A percentile compares a stretch with the other conserved stretches of the same genome.
phyloP scores from a whole-genome alignment of 2,329 filamentous ascomycete genomes.

The Pestalotiopsis sp. region DNA sequence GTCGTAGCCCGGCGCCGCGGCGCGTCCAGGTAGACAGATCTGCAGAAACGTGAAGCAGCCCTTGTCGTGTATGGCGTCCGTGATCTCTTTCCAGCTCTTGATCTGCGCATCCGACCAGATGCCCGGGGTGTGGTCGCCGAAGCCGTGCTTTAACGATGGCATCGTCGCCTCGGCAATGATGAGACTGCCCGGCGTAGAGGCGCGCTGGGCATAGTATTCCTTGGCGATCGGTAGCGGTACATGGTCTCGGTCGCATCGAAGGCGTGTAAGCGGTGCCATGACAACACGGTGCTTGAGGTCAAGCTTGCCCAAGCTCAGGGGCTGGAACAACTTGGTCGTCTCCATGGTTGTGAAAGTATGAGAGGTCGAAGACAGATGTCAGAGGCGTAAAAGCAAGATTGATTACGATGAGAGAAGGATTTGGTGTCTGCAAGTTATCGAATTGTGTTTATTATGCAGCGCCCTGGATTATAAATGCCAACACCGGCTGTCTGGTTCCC shows the following conservation, averaged over 20 bases:
- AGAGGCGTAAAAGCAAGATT: neutral
- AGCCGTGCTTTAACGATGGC: slow-evolving; percentile 48
- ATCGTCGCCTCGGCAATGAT: slow-evolving; percentile 59
- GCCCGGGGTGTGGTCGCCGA: slow-evolving; percentile 50
- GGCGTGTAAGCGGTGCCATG: slow-evolving; percentile 54
- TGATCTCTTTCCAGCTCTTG: slow-evolving; percentile 57
- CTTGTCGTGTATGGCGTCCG: slow-evolving; percentile 59
- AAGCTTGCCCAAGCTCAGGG: slow-evolving; percentile 46
- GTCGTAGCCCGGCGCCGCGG: slow-evolving; percentile 37
- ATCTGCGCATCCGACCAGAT: slow-evolving; percentile 56
- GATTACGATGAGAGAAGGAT: neutral
- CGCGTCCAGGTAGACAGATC: slow-evolving; percentile 63
- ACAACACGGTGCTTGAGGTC: slow-evolving; percentile 53
- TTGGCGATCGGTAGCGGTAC: slow-evolving; percentile 34
- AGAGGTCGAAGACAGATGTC: neutral
- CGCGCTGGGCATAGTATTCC: slow-evolving; percentile 47
- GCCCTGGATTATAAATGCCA: neutral
- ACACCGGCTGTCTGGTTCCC: neutral
- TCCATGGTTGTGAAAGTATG: neutral
- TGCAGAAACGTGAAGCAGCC: slow-evolving; percentile 63
- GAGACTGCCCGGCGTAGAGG: slow-evolving; percentile 43
- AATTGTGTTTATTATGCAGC: neutral
- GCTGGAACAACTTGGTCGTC: slow-evolving; percentile 39
- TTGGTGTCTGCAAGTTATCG: neutral
- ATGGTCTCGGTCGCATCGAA: slow-evolving; percentile 45